Percentiles rank a stretch among this genome's conserved stretches.
These are phyloP conservation scores for Choanephora cucurbitarum DNA, from an alignment of 371 early-diverging fungal genomes.

Conservation along the genomic window DNA sequence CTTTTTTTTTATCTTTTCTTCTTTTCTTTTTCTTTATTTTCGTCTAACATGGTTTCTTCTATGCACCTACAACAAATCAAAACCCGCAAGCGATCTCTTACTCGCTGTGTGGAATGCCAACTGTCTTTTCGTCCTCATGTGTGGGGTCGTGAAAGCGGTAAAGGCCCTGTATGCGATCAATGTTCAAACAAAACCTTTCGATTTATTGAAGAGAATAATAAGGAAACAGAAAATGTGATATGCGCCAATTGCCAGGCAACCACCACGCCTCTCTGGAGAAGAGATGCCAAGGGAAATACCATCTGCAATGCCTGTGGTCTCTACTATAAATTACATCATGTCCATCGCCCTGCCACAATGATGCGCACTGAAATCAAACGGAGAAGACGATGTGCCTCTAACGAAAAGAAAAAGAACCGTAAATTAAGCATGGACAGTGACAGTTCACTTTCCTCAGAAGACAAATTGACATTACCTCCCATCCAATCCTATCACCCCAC, in stretches of 20 bases:
- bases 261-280: slow-evolving; percentile 81
- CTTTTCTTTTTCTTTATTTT: slow-evolving; percentile 18
- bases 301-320: slow-evolving; percentile 86
- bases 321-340: slow-evolving; percentile 72
- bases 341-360: slow-evolving; percentile 60
- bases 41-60: slow-evolving; percentile 21
- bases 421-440: slow-evolving; percentile 63
- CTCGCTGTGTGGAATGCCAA: slow-evolving; percentile 43
- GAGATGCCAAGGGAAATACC: slow-evolving; percentile 63
- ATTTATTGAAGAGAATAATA: slow-evolving; percentile 3
- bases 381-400: slow-evolving; percentile 38
- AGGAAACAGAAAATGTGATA: slow-evolving; percentile 9
- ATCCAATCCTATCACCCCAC: neutral
- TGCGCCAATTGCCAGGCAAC: slow-evolving; percentile 78
- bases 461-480: neutral
- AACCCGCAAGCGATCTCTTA: slow-evolving; percentile 34
- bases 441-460: slow-evolving; percentile 1
- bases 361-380: slow-evolving; percentile 61
- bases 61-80: slow-evolving; percentile 18
- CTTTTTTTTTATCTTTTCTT: slow-evolving; percentile 8
- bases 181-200: slow-evolving; percentile 30
- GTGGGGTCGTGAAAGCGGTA: slow-evolving; percentile 45
- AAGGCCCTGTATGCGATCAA: slow-evolving; percentile 43
- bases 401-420: slow-evolving; percentile 11
- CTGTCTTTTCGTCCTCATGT: slow-evolving; percentile 34